These are phyloP conservation scores for Clathrospora elynae DNA, from an alignment of 2,329 filamentous ascomycete genomes.

Conservation along the genomic window DNA sequence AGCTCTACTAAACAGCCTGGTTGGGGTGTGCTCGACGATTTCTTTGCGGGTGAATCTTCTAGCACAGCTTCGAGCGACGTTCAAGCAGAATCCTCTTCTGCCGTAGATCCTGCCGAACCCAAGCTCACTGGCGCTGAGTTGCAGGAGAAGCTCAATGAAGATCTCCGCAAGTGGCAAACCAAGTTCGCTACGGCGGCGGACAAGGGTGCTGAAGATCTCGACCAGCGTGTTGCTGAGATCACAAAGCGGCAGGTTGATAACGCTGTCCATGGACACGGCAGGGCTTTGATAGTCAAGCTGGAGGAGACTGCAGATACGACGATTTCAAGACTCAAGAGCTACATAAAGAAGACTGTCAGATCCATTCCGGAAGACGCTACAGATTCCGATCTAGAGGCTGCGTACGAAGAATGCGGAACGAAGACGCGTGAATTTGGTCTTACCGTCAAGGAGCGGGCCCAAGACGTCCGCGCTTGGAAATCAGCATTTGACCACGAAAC, in stretches of 20 bases:
- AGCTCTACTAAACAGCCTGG: slow-evolving; percentile 31
- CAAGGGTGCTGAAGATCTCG: slow-evolving; percentile 74
- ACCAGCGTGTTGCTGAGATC: slow-evolving; percentile 69
- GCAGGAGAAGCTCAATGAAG: slow-evolving; percentile 70
- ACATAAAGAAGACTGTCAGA: slow-evolving; percentile 63
- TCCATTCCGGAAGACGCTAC: slow-evolving; percentile 64
- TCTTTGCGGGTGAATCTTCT: slow-evolving; percentile 35
- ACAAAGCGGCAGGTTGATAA: slow-evolving; percentile 71
- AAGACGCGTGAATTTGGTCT: slow-evolving; percentile 71
- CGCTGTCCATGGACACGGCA: slow-evolving; percentile 69
- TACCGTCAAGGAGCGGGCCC: slow-evolving; percentile 75
- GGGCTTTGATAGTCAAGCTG: slow-evolving; percentile 69
- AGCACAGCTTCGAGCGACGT: slow-evolving; percentile 25
- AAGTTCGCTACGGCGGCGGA: slow-evolving; percentile 87
- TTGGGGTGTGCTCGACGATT: slow-evolving; percentile 40
- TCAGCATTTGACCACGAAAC: slow-evolving; percentile 73
- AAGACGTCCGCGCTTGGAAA: slow-evolving; percentile 78
- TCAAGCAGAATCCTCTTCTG: slow-evolving; percentile 20
- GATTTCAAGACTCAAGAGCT: slow-evolving; percentile 67
- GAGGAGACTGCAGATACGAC: slow-evolving; percentile 69
- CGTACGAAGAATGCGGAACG: slow-evolving; percentile 58
- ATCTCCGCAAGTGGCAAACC: slow-evolving; percentile 83
- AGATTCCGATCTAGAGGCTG: slow-evolving; percentile 57
- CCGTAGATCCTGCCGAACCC: slow-evolving; percentile 25
- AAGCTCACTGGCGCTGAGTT: slow-evolving; percentile 48